Percentiles rank a stretch among this genome's conserved stretches.
phyloP scores from a whole-genome alignment of 169 alveolate species.

The Babesia ovata region DNA sequence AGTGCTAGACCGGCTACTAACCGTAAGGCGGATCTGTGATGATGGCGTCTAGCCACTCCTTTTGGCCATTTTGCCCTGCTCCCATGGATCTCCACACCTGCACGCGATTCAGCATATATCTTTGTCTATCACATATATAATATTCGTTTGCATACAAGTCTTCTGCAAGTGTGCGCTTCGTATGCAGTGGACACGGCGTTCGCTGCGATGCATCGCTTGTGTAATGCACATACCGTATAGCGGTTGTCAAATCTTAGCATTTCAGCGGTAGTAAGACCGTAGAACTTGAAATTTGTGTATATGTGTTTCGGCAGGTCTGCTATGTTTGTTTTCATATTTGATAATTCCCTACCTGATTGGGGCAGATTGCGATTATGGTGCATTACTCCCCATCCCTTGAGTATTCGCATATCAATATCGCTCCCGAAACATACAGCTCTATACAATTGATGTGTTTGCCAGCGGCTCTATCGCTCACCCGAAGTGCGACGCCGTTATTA shows the following conservation, averaged over 20 bases:
- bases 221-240: slow-evolving; percentile 6
- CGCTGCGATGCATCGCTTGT: neutral
- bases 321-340: neutral
- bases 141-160: too few species aligned
- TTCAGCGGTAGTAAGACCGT: slow-evolving; percentile 67
- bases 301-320: slow-evolving; percentile 30
- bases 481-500: slow-evolving; percentile 86
- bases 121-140: neutral
- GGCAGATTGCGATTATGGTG: slow-evolving; percentile 78
- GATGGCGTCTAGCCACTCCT: slow-evolving; percentile 91
- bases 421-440: slow-evolving; percentile 92
- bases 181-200: neutral
- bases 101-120: neutral
- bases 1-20: neutral
- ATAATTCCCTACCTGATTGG: slow-evolving; percentile 42
- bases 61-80: neutral
- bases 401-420: slow-evolving; percentile 93
- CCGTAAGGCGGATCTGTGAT: slow-evolving; percentile 99
- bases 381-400: slow-evolving; percentile 83
- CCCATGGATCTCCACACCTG: slow-evolving; percentile 19
- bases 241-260: slow-evolving; percentile 66
- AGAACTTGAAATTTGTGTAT: slow-evolving; percentile 69
- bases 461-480: slow-evolving; percentile 21
- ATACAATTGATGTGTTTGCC: slow-evolving; percentile 13
- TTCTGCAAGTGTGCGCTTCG: neutral